phyloP scores from a whole-genome alignment of 2,329 filamentous ascomycete genomes.

The Cordyceps tenuipes region DNA sequence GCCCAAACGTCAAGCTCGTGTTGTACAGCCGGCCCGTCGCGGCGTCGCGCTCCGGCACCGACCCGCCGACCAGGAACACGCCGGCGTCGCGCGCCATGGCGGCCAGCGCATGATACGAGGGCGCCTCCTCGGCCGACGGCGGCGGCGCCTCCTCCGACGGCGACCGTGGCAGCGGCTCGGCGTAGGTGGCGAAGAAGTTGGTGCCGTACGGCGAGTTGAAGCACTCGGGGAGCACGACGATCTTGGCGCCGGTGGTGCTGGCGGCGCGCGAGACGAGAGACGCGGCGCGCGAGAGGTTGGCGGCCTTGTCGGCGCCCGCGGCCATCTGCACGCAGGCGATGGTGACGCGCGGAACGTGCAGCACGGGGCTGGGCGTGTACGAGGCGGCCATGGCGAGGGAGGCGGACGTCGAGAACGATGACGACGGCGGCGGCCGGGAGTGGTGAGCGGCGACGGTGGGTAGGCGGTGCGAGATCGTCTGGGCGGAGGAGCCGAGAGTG shows the following conservation, averaged over 20 bases:
- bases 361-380: slow-evolving; percentile 29
- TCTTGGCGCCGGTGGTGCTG: slow-evolving; percentile 57
- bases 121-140: slow-evolving; percentile 60
- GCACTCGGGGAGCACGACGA: slow-evolving; percentile 93
- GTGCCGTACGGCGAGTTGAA: slow-evolving; percentile 98
- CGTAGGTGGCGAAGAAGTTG: slow-evolving; percentile 82
- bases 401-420: neutral
- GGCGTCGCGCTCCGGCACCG: slow-evolving; percentile 72
- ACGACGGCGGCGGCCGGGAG: neutral
- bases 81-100: slow-evolving; percentile 69
- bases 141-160: slow-evolving; percentile 66
- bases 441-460: neutral
- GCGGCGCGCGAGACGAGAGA: slow-evolving; percentile 78
- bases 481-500: neutral
- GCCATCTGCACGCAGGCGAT: slow-evolving; percentile 76
- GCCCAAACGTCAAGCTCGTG: slow-evolving; percentile 76
- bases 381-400: slow-evolving; percentile 6
- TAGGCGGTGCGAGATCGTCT: neutral
- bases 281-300: slow-evolving; percentile 75
- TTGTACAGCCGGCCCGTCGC: slow-evolving; percentile 69
- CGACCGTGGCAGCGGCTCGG: slow-evolving; percentile 73
- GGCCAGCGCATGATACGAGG: slow-evolving; percentile 78
- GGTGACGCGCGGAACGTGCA: slow-evolving; percentile 65
- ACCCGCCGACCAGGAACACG: slow-evolving; percentile 81
- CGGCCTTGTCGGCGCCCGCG: slow-evolving; percentile 71